phyloP scores from a whole-genome alignment of 2,329 filamentous ascomycete species.

The Fusarium nanum region DNA sequence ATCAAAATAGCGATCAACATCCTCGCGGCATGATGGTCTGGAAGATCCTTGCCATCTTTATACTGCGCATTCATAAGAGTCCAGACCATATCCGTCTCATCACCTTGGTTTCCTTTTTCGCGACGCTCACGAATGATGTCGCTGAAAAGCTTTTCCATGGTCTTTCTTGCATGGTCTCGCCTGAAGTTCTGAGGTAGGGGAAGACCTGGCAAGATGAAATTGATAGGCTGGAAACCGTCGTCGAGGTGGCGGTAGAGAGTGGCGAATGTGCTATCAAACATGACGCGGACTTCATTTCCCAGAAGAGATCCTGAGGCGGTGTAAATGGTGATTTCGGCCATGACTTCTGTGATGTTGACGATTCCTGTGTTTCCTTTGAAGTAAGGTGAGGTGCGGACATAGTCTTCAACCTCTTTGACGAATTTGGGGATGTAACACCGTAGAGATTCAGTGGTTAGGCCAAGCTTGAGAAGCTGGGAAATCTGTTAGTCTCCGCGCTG shows the following conservation, averaged over 20 bases:
- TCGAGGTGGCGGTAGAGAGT: conserved; percentile 88
- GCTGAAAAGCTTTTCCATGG: conserved; percentile 82
- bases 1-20: conserved; percentile 94
- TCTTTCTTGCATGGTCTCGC: conserved; percentile 81
- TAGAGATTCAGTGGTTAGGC: conserved; percentile 78
- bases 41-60: conserved; percentile 80
- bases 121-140: conserved; percentile 81
- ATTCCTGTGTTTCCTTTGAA: conserved; percentile 76
- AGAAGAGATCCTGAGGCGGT: conserved; percentile 89
- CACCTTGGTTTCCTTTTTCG: conserved; percentile 60
- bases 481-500: neutral
- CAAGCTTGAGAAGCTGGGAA: conserved; percentile 78
- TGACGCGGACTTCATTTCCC: conserved; percentile 82
- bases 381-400: conserved; percentile 71
- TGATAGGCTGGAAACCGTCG: conserved; percentile 87
- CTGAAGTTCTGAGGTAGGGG: conserved; percentile 86
- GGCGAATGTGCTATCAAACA: conserved; percentile 83
- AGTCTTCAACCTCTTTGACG: conserved; percentile 76
- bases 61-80: conserved; percentile 87
- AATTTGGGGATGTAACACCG: conserved; percentile 82
- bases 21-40: conserved; percentile 85
- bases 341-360: conserved; percentile 76
- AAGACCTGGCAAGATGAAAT: conserved; percentile 88
- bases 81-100: conserved; percentile 82
- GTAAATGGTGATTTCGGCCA: conserved; percentile 90